Evolutionary conservation across 2,329 filamentous ascomycete species (phyloP).

Genomic region (Phoma herbarum): DNA sequence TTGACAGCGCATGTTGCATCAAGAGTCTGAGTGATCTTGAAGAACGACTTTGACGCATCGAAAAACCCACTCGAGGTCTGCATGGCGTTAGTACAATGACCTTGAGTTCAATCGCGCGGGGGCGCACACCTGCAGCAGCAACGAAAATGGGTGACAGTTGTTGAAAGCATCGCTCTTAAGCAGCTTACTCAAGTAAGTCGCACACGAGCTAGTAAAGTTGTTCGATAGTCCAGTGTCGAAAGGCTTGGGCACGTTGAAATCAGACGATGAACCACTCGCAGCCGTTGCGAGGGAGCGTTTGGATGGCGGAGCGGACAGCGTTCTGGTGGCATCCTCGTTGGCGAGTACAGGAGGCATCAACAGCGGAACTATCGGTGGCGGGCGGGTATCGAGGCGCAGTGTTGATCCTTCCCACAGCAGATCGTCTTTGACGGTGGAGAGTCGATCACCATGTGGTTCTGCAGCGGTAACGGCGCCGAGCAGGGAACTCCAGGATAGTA

Average conservation of each 20-base stretch:
- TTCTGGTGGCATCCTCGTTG: conserved; percentile 36
- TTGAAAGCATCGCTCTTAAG: conserved; percentile 72
- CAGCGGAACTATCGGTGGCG: conserved; percentile 38
- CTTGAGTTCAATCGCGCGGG: neutral
- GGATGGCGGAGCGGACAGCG: conserved; percentile 33
- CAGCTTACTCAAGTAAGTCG: conserved; percentile 73
- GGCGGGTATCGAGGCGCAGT: conserved; percentile 42
- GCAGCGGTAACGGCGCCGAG: conserved; percentile 38
- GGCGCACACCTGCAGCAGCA: conserved; percentile 75
- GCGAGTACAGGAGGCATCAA: conserved; percentile 47
- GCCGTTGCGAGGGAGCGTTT: conserved; percentile 41
- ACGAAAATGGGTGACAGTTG: conserved; percentile 81
- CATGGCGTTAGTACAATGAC: conserved; percentile 17
- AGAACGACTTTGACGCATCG: conserved; percentile 73
- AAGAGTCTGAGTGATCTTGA: conserved; percentile 78
- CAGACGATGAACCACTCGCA: conserved; percentile 26
- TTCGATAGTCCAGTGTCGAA: conserved; percentile 61
- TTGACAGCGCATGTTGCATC: conserved; percentile 79
- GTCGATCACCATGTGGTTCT: conserved; percentile 46
- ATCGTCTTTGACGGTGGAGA: conserved; percentile 34
- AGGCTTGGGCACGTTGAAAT: conserved; percentile 51
- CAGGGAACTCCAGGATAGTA: conserved; percentile 39
- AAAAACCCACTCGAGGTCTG: conserved; percentile 89
- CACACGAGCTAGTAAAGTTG: conserved; percentile 67
- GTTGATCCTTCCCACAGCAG: conserved; percentile 43